Conservation (phyloP, 2,329 filamentous ascomycete species). For the Xylariaceae sp. region DNA sequence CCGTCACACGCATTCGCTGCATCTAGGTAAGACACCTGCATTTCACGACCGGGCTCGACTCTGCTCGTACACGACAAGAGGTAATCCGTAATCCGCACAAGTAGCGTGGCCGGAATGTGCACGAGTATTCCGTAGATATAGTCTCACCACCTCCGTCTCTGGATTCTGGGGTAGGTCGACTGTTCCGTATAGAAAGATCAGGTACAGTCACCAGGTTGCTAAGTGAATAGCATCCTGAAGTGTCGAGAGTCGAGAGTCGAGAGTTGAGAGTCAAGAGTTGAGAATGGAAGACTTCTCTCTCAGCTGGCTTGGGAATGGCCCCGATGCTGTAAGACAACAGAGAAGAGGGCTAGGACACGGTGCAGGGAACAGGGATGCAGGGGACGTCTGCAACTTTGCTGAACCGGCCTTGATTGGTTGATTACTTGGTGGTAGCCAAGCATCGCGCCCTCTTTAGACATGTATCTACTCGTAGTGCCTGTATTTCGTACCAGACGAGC, state of each 20-base stretch:
- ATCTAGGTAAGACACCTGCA: conserved; percentile 2
- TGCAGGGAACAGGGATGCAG: not conserved
- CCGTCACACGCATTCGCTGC: conserved; percentile 11
- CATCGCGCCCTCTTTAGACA: conserved; percentile 4
- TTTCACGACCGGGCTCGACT: not conserved
- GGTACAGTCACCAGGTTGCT: too few species aligned
- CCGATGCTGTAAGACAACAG: conserved; percentile 6
- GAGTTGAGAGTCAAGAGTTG: conserved; percentile 7
- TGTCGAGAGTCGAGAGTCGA: not conserved
- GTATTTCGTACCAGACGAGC: too few species aligned
- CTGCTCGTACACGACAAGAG: not conserved
- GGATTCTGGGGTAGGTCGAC: too few species aligned
- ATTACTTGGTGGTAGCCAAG: not conserved
- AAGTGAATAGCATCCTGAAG: not conserved
- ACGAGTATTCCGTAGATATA: not conserved
- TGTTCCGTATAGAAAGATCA: too few species aligned
- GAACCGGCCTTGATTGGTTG: conserved; percentile 6
- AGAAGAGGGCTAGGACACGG: conserved; percentile 4
- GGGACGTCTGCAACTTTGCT: conserved; percentile 12
- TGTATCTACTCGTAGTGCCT: conserved; percentile 6
- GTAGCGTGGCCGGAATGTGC: not conserved
- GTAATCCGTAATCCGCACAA: not conserved
- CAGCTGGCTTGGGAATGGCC: conserved; percentile 12
- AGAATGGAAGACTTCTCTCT: conserved; percentile 3
- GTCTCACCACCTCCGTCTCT: too few species aligned